phyloP scores from a whole-genome alignment of 306 rosid genomes.

The Rosa rugosa region DNA sequence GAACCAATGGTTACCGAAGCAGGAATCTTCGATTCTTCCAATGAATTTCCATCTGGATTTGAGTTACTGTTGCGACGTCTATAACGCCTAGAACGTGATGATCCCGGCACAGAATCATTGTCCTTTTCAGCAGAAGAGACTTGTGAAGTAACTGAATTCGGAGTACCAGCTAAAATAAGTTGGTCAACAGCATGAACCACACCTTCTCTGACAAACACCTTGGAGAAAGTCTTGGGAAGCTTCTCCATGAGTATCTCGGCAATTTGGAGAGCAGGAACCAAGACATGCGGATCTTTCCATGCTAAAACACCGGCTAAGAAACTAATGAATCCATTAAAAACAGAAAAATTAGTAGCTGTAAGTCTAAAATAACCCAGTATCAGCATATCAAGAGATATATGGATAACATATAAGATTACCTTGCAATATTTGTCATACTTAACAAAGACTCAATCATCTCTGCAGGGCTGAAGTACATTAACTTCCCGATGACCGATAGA shows the following conservation, averaged over 20 bases:
- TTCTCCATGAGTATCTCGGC: slow-evolving; percentile 97
- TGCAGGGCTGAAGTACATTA: slow-evolving; percentile 90
- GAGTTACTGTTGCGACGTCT: slow-evolving; percentile 72
- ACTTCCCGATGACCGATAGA: slow-evolving; percentile 85
- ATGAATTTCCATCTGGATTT: slow-evolving; percentile 70
- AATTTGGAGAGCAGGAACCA: slow-evolving; percentile 94
- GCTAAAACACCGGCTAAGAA: slow-evolving; percentile 96
- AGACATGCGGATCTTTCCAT: slow-evolving; percentile 94
- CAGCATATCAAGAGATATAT: slow-evolving; percentile 20
- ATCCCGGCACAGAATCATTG: slow-evolving; percentile 60
- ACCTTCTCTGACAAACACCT: slow-evolving; percentile 94
- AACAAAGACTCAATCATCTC: slow-evolving; percentile 94
- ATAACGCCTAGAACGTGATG: slow-evolving; percentile 83
- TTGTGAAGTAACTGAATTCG: slow-evolving; percentile 51
- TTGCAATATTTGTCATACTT: slow-evolving; percentile 78
- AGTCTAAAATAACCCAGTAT: background rate
- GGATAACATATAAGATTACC: slow-evolving; percentile 47
- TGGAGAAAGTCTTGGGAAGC: slow-evolving; percentile 82
- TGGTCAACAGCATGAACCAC: slow-evolving; percentile 98
- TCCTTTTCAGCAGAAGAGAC: slow-evolving; percentile 72
- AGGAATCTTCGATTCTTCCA: slow-evolving; percentile 65
- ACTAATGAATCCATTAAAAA: slow-evolving; percentile 44
- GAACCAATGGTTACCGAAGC: slow-evolving; percentile 65
- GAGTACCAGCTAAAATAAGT: slow-evolving; percentile 67
- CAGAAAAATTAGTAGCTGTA: slow-evolving; percentile 24